Conservation (phyloP, 75 land plant species). For the Pseudotsuga menziesii region DNA sequence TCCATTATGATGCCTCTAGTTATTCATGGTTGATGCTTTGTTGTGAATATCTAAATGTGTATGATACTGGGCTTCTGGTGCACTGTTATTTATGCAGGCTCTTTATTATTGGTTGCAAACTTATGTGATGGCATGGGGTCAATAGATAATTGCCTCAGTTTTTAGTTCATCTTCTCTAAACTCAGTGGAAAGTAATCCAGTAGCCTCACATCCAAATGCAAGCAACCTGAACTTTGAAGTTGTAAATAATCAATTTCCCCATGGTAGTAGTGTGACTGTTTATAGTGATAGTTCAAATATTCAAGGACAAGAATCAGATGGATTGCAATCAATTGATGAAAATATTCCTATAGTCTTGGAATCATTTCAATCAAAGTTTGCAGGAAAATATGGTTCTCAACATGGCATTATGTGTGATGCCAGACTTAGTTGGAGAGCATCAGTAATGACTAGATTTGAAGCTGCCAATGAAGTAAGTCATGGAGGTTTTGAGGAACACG, state of each 20-base stretch:
- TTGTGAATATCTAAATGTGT: too few relatives aligned
- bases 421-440: conserved; percentile 54
- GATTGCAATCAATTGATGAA: conserved; percentile 17
- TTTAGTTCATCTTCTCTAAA: conserved; percentile 32
- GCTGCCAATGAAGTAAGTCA: too few relatives aligned
- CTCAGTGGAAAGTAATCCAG: conserved; percentile 44
- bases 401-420: conserved; percentile 35
- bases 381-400: conserved; percentile 10
- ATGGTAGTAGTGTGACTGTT: conserved; percentile 7
- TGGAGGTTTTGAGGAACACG: conserved; percentile 83
- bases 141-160: conserved; percentile 31
- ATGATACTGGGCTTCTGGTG: too few relatives aligned
- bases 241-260: conserved; percentile 16
- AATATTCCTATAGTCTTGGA: conserved; percentile 19
- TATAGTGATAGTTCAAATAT: conserved; percentile 9
- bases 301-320: conserved; percentile 26
- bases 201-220: conserved; percentile 21
- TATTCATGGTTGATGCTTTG: too few relatives aligned
- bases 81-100: conserved; percentile 43
- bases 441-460: too few relatives aligned
- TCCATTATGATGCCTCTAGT: too few relatives aligned
- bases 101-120: conserved; percentile 96
- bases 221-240: background rate
- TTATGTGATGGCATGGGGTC: conserved; percentile 82
- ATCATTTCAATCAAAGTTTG: conserved; percentile 2